phyloP scores from a whole-genome alignment of 345 rosid species.

The Arabidopsis thaliana region DNA sequence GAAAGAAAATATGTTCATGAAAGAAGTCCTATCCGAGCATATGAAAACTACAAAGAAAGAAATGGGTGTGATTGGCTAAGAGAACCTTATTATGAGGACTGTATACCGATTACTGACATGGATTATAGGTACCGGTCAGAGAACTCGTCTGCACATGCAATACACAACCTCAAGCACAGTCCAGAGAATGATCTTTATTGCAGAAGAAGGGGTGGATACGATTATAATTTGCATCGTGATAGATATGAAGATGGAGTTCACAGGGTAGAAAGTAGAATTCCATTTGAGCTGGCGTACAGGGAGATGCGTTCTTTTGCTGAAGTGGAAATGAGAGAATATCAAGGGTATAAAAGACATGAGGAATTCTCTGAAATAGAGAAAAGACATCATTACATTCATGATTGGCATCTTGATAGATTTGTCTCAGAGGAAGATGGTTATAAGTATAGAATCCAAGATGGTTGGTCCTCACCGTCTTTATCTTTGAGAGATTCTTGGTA shows the following conservation, averaged over 20 bases:
- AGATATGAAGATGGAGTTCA: conserved; percentile 38
- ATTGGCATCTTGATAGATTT: conserved; percentile 46
- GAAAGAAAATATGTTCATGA: conserved; percentile 42
- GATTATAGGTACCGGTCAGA: conserved; percentile 42
- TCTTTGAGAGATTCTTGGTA: conserved; percentile 41
- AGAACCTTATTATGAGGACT: conserved; percentile 35
- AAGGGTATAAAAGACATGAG: conserved; percentile 44
- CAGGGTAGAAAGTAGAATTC: conserved; percentile 37
- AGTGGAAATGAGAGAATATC: conserved; percentile 39
- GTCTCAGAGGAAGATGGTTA: conserved; percentile 44
- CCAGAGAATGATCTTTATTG: conserved; percentile 35
- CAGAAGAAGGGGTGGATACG: conserved; percentile 44
- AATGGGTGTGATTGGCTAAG: conserved; percentile 36
- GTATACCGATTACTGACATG: conserved; percentile 38
- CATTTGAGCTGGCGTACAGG: conserved; percentile 40
- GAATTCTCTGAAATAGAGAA: conserved; percentile 45
- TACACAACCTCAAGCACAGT: conserved; percentile 41
- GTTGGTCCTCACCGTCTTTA: conserved; percentile 35
- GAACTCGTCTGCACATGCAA: conserved; percentile 38
- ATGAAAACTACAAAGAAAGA: conserved; percentile 42
- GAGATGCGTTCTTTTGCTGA: conserved; percentile 44
- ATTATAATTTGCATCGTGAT: conserved; percentile 38
- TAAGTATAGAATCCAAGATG: conserved; percentile 37
- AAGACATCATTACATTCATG: conserved; percentile 41
- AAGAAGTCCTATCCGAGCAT: conserved; percentile 36